Base-by-base conservation (phyloP, 345 rosid genomes). In the Turritis glabra region DNA sequence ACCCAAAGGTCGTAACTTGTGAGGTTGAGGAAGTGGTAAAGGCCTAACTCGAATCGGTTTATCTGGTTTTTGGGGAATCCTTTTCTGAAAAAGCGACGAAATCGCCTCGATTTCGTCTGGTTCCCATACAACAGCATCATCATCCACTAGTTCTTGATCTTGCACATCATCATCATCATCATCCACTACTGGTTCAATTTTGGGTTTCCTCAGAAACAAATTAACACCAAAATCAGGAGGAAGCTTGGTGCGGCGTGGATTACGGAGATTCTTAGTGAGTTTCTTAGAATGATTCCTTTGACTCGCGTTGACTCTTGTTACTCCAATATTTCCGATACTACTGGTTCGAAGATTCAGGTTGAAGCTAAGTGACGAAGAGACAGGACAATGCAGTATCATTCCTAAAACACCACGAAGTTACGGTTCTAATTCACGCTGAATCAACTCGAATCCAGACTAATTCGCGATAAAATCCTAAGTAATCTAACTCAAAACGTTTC, bases 191-290 rank as follows among this genome's bases (percentile, higher is more conserved):
- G 48, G 38, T 32, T 74, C 59, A 37, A 15, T 33, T 18, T 61
- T 69, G 17, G 91, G 87, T 83, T 88, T 87, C 77, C 85, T 84
- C 58, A 84, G 81, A 84, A 91, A 90, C 77, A 94, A 73, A 61
- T 88, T 90, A 38, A 89, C 88, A 22, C 99, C 98, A 19, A 91
- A 87, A 4, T 87, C 90, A 4, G 97, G 97, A 66, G 96, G 97
- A 60, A 86, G 88, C 82, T 95, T 86, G 27, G 82, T 38, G 15
- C 88, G 93, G 35, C 95, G 85, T 2, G 91, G 96, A 67, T 82
- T 73, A 26, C 81, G 89, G 38, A 78, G 86, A 78, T 89, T 91
- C 80, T 84, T 88, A 64, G 90, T 81, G 38, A 75, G 78, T 71
- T 81, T 88, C 72, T 73, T 84, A n/a, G 72, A 48, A 33, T 51